Evolutionary conservation across 257 asterid genomes (phyloP), one percentile per base, ranked within the genome.

Genomic region (Lantana camara): DNA sequence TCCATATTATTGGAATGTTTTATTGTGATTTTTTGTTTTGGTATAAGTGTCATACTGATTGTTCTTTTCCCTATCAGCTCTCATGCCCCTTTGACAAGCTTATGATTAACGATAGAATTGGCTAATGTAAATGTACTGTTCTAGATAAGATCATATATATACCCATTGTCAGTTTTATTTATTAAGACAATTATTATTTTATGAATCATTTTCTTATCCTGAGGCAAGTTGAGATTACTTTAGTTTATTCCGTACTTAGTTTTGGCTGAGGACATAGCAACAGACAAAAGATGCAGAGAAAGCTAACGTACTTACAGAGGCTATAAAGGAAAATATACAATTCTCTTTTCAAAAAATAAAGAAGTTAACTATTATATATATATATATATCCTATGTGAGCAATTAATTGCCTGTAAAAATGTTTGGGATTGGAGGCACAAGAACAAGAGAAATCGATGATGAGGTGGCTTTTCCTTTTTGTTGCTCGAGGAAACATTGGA

Each of bases 401-500:
- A 38, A 60, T 14, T 19, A 32, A 11, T 32, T n/a, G 47, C 54
- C 40, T 27, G 19, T 17, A 24, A 57, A 30, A 47, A 30, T 32
- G 49, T 34, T 16, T 13, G 7, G 12, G 38, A 14, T 46, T 67
- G 23, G 17, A 11, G 24, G 50, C 40, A 17, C 7, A 52, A 44
- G 69, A 64, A 74, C 56, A 64, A 29, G 29, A 2, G 34, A 22
- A 8, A 4, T 6, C 0, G 8, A 16, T 50, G 57, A 50, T 1
- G 52, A 41, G 64, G 57, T 29, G 11, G 22, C 24, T 22, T 45
- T 10, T 21, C 46, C 11, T 73, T 82, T 81, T 81, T 73, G 88
- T 63, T 63, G 95, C 95, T 83, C 95, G 90, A 86, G 90, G 83
- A 42, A 75, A 58, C 40, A 44, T 58, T 47, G 34, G 73, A 57